These are phyloP conservation scores for Termitomyces heimii DNA, from an alignment of 768 basidiomycete species.

Conservation along the genomic window DNA sequence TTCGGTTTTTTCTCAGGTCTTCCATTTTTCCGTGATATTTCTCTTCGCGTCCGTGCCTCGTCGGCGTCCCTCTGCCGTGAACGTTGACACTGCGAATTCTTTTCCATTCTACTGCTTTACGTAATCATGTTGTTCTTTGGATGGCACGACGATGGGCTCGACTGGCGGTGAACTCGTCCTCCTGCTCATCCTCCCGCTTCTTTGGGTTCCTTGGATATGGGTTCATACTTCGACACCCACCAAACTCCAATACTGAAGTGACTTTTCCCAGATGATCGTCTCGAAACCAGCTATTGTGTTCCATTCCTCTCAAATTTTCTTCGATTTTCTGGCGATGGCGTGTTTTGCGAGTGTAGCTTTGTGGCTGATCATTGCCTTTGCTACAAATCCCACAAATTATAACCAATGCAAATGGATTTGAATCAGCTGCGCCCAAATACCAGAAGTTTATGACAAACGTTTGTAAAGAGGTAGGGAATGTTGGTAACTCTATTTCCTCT, in stretches of 20 bases:
- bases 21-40: neutral
- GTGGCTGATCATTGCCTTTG: too few relatives aligned
- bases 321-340: slow-evolving; percentile 89
- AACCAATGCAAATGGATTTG: too few relatives aligned
- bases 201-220: slow-evolving; percentile 68
- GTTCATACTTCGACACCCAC: slow-evolving; percentile 30
- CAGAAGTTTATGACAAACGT: too few relatives aligned
- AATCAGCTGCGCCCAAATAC: too few relatives aligned
- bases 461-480: too few relatives aligned
- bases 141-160: slow-evolving; percentile 31
- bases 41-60: slow-evolving; percentile 2
- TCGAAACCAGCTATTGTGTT: slow-evolving; percentile 78
- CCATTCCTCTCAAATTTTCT: slow-evolving; percentile 77
- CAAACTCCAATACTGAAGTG: neutral
- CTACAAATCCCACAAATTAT: too few relatives aligned
- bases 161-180: slow-evolving; percentile 46
- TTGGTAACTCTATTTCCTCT: too few relatives aligned
- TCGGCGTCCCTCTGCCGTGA: neutral
- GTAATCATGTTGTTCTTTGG: slow-evolving; percentile 40
- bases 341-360: slow-evolving; percentile 87
- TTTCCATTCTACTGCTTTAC: slow-evolving; percentile 24
- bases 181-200: slow-evolving; percentile 58
- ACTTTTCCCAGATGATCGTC: slow-evolving; percentile 67
- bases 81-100: neutral
- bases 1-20: neutral